Percentiles rank a stretch among this genome's conserved stretches.
Evolutionary conservation across 2,329 filamentous ascomycete genomes (phyloP).

Genomic region (Colletotrichum sp.): DNA sequence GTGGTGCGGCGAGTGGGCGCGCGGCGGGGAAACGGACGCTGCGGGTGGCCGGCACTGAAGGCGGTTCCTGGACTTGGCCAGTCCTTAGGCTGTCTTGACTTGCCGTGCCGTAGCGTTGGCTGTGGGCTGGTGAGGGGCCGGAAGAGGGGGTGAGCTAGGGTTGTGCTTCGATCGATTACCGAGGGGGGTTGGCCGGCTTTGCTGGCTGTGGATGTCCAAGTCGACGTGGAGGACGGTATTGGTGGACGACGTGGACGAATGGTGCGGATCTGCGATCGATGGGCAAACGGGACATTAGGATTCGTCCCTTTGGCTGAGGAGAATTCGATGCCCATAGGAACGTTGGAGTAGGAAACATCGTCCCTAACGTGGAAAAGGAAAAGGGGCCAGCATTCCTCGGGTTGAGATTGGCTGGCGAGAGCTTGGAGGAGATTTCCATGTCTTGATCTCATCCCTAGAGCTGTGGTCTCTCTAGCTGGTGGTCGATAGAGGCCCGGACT

Average conservation of each 20-base stretch:
- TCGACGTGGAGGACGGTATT: background rate
- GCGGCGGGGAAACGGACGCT: constrained; percentile 1
- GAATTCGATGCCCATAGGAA: background rate
- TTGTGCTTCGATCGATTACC: constrained; percentile 9
- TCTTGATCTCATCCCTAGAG: constrained; percentile 2
- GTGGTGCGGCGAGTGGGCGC: background rate
- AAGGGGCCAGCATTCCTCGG: background rate
- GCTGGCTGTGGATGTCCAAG: background rate
- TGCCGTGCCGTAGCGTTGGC: background rate
- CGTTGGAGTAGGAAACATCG: background rate
- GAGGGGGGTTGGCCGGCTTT: background rate
- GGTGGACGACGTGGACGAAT: constrained; percentile 1
- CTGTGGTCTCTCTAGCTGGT: background rate
- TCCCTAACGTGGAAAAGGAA: background rate
- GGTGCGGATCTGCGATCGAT: background rate
- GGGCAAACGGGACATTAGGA: background rate
- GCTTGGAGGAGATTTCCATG: background rate
- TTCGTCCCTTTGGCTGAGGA: background rate
- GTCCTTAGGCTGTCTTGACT: constrained; percentile 8
- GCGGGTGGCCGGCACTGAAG: background rate
- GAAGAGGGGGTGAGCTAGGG: constrained; percentile 1
- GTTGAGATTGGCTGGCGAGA: background rate
- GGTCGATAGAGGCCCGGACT: background rate
- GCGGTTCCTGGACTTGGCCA: constrained; percentile 2
- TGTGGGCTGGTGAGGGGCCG: constrained; percentile 11